phyloP scores from a whole-genome alignment of 192 early-diverging fungal species.

The Podila clonocystis region DNA sequence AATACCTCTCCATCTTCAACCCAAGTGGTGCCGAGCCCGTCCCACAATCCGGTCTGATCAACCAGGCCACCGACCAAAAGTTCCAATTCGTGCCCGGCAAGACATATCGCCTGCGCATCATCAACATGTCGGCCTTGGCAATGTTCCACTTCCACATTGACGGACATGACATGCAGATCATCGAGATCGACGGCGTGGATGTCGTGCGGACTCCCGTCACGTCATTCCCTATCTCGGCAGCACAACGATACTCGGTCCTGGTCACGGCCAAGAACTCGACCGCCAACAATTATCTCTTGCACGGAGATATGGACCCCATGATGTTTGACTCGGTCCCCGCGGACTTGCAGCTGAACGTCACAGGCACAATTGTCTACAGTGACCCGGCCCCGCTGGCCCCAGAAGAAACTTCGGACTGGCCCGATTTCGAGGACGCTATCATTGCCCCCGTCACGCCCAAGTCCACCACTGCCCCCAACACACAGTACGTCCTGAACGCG shows the following conservation, averaged over 20 bases:
- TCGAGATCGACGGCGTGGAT: constrained; percentile 76
- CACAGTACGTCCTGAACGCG: constrained; percentile 60
- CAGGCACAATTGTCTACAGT: constrained; percentile 62
- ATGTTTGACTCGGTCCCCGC: constrained; percentile 76
- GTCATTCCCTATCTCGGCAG: constrained; percentile 59
- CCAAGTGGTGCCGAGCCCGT: constrained; percentile 81
- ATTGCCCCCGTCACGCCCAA: constrained; percentile 54
- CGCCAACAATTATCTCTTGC: constrained; percentile 70
- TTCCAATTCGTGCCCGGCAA: constrained; percentile 72
- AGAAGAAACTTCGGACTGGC: constrained; percentile 45
- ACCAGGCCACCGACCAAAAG: constrained; percentile 47
- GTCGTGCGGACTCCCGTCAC: constrained; percentile 49
- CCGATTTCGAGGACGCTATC: constrained; percentile 60
- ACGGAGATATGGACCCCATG: constrained; percentile 74
- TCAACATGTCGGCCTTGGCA: constrained; percentile 75
- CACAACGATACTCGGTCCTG: constrained; percentile 74
- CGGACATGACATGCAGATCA: constrained; percentile 75
- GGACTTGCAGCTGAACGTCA: constrained; percentile 64
- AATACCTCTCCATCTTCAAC: constrained; percentile 75
- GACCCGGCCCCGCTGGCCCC: constrained; percentile 15
- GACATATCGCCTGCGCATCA: constrained; percentile 80
- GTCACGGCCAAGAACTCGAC: constrained; percentile 68
- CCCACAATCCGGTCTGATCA: constrained; percentile 70
- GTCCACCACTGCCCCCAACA: constrained; percentile 57
- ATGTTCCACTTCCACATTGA: constrained; percentile 81